Evolutionary conservation across 768 basidiomycete species (phyloP).

Genomic region (Mycena sanguinolenta): DNA sequence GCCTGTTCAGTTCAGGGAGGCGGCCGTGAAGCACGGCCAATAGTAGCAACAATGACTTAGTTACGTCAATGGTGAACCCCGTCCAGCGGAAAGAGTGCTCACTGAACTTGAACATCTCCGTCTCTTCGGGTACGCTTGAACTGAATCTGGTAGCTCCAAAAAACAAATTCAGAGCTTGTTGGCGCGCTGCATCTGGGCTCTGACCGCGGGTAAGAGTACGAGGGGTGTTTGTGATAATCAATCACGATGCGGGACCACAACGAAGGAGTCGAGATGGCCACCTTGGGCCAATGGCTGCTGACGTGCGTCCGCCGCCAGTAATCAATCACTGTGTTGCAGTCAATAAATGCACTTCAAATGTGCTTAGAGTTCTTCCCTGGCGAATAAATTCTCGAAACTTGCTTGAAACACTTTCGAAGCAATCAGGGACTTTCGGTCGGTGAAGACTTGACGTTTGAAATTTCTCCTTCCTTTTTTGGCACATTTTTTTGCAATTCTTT

Average conservation of each 20-base stretch:
- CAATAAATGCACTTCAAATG: too few relatives aligned
- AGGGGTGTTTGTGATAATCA: background rate
- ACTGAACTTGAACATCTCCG: background rate
- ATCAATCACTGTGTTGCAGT: too few relatives aligned
- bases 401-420: too few relatives aligned
- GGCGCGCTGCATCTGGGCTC: slow-evolving; percentile 7
- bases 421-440: too few relatives aligned
- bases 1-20: background rate
- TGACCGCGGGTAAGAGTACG: background rate
- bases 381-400: too few relatives aligned
- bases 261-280: slow-evolving; percentile 5
- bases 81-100: slow-evolving; percentile 7
- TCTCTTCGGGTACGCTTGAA: too few relatives aligned
- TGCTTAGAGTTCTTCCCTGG: too few relatives aligned
- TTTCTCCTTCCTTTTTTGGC: too few relatives aligned
- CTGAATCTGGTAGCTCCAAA: background rate
- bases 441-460: too few relatives aligned
- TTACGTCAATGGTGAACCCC: background rate
- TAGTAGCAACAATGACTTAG: background rate
- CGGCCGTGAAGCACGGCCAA: background rate
- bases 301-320: too few relatives aligned
- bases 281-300: slow-evolving; percentile 2
- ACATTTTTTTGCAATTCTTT: too few relatives aligned
- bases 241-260: slow-evolving; percentile 8
- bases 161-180: background rate